Conservation (phyloP, 371 early-diverging fungal genomes). For the Mucor plumbeus region DNA sequence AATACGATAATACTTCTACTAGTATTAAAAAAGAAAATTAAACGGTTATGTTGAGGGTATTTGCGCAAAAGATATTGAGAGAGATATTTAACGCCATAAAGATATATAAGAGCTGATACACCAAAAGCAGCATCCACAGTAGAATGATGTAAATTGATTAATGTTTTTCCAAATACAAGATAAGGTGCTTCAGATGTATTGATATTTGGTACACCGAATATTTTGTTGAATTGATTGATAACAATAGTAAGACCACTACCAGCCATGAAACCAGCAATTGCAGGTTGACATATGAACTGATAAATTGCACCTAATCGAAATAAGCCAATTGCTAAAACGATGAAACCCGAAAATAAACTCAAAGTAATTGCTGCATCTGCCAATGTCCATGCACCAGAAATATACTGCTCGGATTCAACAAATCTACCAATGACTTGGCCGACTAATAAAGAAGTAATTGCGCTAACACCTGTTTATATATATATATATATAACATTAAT, state of each 20-base stretch:
- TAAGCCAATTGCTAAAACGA: slow-evolving; percentile 70
- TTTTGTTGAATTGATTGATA: slow-evolving; percentile 75
- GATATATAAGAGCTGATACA: slow-evolving; percentile 55
- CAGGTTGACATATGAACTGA: slow-evolving; percentile 82
- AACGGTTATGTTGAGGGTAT: slow-evolving; percentile 41
- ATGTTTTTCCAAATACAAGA: slow-evolving; percentile 62
- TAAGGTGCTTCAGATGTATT: slow-evolving; percentile 66
- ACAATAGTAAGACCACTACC: slow-evolving; percentile 81
- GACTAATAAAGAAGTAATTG: slow-evolving; percentile 80
- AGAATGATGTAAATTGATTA: slow-evolving; percentile 47
- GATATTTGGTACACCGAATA: slow-evolving; percentile 75
- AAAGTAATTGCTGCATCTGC: slow-evolving; percentile 52
- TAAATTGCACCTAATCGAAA: slow-evolving; percentile 81
- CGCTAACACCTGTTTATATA: slow-evolving; percentile 60
- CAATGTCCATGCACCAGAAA: slow-evolving; percentile 42
- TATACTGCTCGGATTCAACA: slow-evolving; percentile 40
- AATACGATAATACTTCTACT: slow-evolving; percentile 76
- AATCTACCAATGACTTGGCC: slow-evolving; percentile 67
- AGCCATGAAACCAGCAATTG: slow-evolving; percentile 76
- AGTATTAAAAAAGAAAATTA: slow-evolving; percentile 59
- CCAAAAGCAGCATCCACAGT: slow-evolving; percentile 68
- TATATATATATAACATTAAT: background rate
- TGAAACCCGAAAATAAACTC: slow-evolving; percentile 68
- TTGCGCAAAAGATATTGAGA: slow-evolving; percentile 41
- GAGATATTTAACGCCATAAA: slow-evolving; percentile 46